phyloP scores from a whole-genome alignment of 129 eudicot species.

The Artemisia annua region DNA sequence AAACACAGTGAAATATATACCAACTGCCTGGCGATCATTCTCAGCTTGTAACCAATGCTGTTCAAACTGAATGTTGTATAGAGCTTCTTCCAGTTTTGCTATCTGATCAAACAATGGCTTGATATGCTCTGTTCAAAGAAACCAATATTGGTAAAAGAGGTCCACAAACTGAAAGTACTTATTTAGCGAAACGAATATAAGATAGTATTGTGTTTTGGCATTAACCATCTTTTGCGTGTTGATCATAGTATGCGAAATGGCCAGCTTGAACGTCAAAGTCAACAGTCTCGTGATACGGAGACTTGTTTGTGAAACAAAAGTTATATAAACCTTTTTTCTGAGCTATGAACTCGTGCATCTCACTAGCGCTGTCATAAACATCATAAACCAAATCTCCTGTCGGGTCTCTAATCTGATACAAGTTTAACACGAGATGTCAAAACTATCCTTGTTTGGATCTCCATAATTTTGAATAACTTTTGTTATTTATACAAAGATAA shows the following conservation, averaged over 20 bases:
- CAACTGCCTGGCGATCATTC: constrained; percentile 32
- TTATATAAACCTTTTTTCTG: constrained; percentile 25
- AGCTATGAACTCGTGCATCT: constrained; percentile 22
- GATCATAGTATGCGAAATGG: constrained; percentile 26
- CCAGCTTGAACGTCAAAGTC: constrained; percentile 32
- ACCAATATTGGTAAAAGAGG: neutral
- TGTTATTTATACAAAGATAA: no score
- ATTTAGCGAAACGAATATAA: neutral
- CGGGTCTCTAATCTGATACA: constrained; percentile 20
- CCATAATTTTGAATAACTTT: no score
- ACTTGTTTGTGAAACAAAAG: constrained; percentile 31
- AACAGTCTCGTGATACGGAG: constrained; percentile 34
- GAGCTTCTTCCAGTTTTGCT: constrained; percentile 31
- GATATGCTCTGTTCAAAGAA: constrained; percentile 24
- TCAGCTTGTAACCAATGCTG: constrained; percentile 34
- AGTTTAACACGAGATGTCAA: no score
- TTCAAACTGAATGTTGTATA: constrained; percentile 38
- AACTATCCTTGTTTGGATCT: neutral
- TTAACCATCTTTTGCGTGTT: constrained; percentile 35
- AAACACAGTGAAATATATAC: constrained; percentile 2
- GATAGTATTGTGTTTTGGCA: neutral
- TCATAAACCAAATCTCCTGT: constrained; percentile 11
- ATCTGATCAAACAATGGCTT: constrained; percentile 31
- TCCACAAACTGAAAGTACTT: neutral
- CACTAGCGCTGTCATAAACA: constrained; percentile 18